Base-by-base conservation (phyloP, 139 green algal species). In the Volvox africanus region DNA sequence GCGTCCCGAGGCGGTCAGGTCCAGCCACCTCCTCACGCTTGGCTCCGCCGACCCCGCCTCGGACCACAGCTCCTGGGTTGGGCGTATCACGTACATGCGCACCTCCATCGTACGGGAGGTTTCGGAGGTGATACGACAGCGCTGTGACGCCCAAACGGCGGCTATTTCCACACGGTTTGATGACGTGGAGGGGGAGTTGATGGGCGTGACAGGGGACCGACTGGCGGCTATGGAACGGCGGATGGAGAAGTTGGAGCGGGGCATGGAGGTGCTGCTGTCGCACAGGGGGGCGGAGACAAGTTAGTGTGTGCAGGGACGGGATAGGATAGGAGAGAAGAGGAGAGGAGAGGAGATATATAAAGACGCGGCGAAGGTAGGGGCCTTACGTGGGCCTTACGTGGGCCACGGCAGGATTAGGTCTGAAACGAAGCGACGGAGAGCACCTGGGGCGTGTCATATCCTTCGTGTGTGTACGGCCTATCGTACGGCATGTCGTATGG, bases 51-150 rank as follows among this genome's bases (percentile, higher is more conserved):
- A 88, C 2, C 62, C 61, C 20, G 44, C 44, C 44, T 61, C 30
- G 33, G 83, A 88, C 26, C 79, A 36, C 22, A 20, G 20, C 20
- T 62, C 82, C 62, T 88, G 67, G 83, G 83, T 36, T 33, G 83
- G 83, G 17, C 83, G 83, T 68, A 88, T 88, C 35, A 69, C 67
- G 35, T 88, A 88, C 83, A 88, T 88, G 83, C 65, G 83, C 20
- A 65, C 62, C 18, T 65, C 62, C 13, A 88, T 88, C 20, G 82
- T 88, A 32, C 82, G 82, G 30, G 82, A 88, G 32, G 33, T 88
- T 62, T 62, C 76, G 22, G 62, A 5, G 0, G 33, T 88, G 62
- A 21, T 88, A 61, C 19, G 82, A 76, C n/a, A 61, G 32, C 30
- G 55, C 50, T 28, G 21, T 30, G 50, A 55, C 68, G 80, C 55